These are phyloP conservation scores for Mortierella sp. DNA, from an alignment of 371 early-diverging fungal species.

Conservation along the genomic window DNA sequence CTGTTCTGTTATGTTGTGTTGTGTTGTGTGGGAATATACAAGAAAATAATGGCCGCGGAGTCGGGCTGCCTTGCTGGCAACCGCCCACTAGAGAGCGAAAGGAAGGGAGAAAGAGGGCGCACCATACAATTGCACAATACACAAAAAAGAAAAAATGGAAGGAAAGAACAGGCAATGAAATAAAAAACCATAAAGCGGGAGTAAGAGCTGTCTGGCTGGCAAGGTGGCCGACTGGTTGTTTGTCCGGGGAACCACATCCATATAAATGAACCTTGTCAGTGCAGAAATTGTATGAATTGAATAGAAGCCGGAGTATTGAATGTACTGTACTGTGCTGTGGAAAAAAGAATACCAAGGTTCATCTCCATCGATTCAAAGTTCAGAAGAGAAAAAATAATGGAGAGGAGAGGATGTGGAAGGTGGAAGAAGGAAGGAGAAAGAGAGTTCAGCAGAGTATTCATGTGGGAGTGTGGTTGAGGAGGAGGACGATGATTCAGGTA, in stretches of 20 bases:
- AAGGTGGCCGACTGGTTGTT: not conserved
- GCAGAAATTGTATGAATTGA: not conserved
- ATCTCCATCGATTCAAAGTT: not conserved
- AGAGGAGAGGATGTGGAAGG: not conserved
- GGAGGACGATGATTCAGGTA: not conserved
- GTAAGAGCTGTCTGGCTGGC: not conserved
- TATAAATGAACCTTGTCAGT: not conserved
- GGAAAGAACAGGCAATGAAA: not conserved
- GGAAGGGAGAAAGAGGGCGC: not conserved
- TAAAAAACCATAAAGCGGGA: not conserved
- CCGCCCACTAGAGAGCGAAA: not conserved
- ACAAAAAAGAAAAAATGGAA: not conserved
- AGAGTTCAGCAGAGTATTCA: not conserved
- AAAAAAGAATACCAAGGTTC: slow-evolving; percentile 8
- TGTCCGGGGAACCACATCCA: not conserved
- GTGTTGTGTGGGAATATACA: not conserved
- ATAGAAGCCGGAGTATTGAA: not conserved
- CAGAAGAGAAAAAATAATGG: not conserved
- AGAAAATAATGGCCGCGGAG: not conserved
- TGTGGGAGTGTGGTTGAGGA: not conserved
- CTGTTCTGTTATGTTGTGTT: not conserved
- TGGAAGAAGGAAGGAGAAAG: not conserved
- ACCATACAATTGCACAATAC: not conserved
- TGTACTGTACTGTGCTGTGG: not conserved
- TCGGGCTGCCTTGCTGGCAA: not conserved